Evolutionary conservation across 2,329 filamentous ascomycete species (phyloP).

Genomic region (Cercospora beticola): DNA sequence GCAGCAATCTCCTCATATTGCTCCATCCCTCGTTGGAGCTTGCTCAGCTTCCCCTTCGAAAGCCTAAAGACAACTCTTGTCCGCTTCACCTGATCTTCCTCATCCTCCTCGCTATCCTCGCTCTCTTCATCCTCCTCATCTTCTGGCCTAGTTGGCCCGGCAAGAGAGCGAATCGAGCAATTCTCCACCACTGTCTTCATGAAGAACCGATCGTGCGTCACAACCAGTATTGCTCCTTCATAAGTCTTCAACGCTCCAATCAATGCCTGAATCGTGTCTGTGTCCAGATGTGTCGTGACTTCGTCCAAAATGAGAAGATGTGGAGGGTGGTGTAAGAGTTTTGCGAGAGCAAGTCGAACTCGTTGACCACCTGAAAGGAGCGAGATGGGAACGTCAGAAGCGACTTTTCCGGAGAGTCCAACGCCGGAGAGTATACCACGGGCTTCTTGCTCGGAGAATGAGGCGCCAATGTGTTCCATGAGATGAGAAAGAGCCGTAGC

Average conservation of each 20-base stretch:
- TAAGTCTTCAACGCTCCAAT: conserved; percentile 65
- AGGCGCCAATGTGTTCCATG: conserved; percentile 53
- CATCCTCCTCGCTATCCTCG: conserved; percentile 23
- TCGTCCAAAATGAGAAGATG: conserved; percentile 77
- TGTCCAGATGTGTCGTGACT: conserved; percentile 82
- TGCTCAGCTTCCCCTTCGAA: conserved; percentile 22
- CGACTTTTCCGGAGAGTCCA: conserved; percentile 67
- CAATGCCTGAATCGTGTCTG: conserved; percentile 73
- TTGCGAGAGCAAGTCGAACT: conserved; percentile 62
- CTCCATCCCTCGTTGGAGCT: conserved; percentile 23
- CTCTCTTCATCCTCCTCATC: conserved; percentile 27
- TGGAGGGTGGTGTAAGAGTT: conserved; percentile 66
- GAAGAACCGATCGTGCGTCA: conserved; percentile 82
- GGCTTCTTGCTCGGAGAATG: conserved; percentile 64
- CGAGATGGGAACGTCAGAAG: conserved; percentile 70
- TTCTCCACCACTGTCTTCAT: conserved; percentile 72
- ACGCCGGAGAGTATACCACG: conserved; percentile 67
- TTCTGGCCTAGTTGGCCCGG: conserved; percentile 18
- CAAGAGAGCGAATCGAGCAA: conserved; percentile 32
- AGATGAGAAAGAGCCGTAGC: conserved; percentile 68
- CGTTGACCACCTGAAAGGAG: conserved; percentile 79
- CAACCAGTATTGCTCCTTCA: conserved; percentile 71
- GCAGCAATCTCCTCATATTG: conserved; percentile 27
- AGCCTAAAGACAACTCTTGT: conserved; percentile 22
- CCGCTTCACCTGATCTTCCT: conserved; percentile 15